Evolutionary conservation across 495 filamentous ascomycete species (phyloP), one percentile per base, ranked within the genome.

Genomic region (Aspergillus panamensis): DNA sequence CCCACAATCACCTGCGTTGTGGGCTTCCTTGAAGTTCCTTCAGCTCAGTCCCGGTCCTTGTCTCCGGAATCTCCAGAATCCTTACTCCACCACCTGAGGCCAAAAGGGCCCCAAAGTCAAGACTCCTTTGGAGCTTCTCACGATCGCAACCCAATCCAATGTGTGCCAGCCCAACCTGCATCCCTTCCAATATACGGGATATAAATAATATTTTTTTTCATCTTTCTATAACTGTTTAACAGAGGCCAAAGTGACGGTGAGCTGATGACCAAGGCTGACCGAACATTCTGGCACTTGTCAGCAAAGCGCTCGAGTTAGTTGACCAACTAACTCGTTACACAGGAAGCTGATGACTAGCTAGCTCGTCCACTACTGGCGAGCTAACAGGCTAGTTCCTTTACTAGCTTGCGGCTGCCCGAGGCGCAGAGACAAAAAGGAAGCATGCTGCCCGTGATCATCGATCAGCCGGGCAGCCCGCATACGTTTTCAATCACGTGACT

Each of bases 401-500:
- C 58, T 60, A 60, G 58, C 51, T 51, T 60, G 51, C 60, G 48
- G 60, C 51, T 52, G 40, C 48, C 48, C 51, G 33, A 42, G 57
- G 50, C 53, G 49, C 33, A 56, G 32, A 63, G 35, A 55, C 20
- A 58, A 60, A 61, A 60, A 58, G 51, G 43, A 64, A 58, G 43
- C 53, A 57, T 37, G 37, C 59, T 53, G 57, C 44, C 64, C 60
- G 55, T 59, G 64, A 66, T 66, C 64, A 66, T 62, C 61, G 61
- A 64, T 66, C 70, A 63, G 65, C 72, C 74, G 61, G 62, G 64
- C 70, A 63, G 65, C 72, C 74, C 74, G 74, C 74, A 77, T 73
- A 66, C 62, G 47, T 25, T 43, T 56, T 62, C 66, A 44, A 66
- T 77, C 74, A 77, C 71, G 74, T 73, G 74, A 77, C 13, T 3